Conservation (phyloP, 768 basidiomycete species). For the Nidularia pulvinata region DNA sequence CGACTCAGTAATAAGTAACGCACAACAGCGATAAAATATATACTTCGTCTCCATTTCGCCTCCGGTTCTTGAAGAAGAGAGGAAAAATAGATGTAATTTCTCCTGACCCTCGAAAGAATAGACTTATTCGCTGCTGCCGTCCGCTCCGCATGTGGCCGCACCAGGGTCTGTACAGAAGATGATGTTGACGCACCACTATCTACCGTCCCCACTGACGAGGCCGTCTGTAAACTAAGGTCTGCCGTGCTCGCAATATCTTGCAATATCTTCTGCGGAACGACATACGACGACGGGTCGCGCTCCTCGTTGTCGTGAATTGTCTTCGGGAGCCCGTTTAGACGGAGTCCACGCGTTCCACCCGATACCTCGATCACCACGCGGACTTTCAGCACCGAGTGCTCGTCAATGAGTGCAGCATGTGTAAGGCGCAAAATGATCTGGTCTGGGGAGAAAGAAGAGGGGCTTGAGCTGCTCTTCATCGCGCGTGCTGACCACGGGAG, state of each 20-base stretch:
- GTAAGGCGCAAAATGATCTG: constrained; percentile 65
- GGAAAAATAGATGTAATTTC: constrained; percentile 98
- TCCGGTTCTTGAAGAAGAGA: constrained; percentile 97
- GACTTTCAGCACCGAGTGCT: constrained; percentile 82
- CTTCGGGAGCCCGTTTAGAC: constrained; percentile 86
- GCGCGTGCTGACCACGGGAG: constrained; percentile 76
- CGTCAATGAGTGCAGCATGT: constrained; percentile 70
- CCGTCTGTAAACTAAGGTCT: constrained; percentile 66
- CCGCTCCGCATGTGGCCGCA: constrained; percentile 39
- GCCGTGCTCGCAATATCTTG: constrained; percentile 74
- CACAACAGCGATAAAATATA: constrained; percentile 19
- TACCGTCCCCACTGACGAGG: constrained; percentile 56
- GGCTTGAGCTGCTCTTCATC: constrained; percentile 38
- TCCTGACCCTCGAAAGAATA: constrained; percentile 81
- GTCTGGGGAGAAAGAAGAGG: constrained; percentile 33
- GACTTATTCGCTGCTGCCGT: constrained; percentile 73
- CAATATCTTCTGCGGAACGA: constrained; percentile 61
- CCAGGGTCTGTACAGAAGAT: constrained; percentile 26
- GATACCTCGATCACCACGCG: constrained; percentile 81
- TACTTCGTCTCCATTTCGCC: constrained; percentile 94
- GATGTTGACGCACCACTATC: constrained; percentile 41
- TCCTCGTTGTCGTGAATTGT: constrained; percentile 64
- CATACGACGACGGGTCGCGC: constrained; percentile 60
- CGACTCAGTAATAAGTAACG: constrained; percentile 4
- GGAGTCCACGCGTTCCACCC: constrained; percentile 69